phyloP scores from a whole-genome alignment of 352 stramenopile genomes.

The Globisporangium cystogenes region DNA sequence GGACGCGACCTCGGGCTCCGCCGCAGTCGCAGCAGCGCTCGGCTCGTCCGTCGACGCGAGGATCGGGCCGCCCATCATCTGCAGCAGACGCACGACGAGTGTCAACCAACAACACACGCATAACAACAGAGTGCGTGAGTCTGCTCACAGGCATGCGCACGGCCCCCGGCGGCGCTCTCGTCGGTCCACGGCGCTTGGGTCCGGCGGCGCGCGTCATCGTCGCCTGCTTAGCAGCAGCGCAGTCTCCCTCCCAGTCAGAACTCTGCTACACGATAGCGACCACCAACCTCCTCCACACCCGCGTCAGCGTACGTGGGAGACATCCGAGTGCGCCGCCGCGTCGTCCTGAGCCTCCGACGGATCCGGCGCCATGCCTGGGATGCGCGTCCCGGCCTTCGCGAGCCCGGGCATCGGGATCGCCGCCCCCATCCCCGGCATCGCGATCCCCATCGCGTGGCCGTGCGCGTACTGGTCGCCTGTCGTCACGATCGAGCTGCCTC shows the following conservation, averaged over 20 bases:
- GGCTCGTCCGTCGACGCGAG: background rate
- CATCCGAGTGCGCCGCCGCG: conserved; percentile 27
- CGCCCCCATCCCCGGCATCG: conserved; percentile 77
- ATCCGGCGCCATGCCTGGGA: conserved; percentile 53
- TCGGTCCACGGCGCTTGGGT: conserved; percentile 71
- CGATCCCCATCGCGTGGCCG: conserved; percentile 56
- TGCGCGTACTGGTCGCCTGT: conserved; percentile 81
- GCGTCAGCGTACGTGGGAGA: conserved; percentile 49
- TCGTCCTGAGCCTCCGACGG: conserved; percentile 21
- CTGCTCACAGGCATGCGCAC: conserved; percentile 47
- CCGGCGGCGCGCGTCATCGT: conserved; percentile 74
- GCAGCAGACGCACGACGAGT: too few relatives aligned
- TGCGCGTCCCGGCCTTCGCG: conserved; percentile 53
- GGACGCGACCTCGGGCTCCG: background rate
- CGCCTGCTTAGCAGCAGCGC: conserved; percentile 21
- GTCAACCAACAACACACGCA: background rate
- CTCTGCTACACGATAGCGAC: too few relatives aligned
- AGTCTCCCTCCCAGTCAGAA: too few relatives aligned
- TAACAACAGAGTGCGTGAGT: too few relatives aligned
- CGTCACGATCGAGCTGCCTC: conserved; percentile 67
- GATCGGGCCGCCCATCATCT: conserved; percentile 33
- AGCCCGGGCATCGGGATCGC: conserved; percentile 82
- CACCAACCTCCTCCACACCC: too few relatives aligned
- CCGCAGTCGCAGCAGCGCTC: background rate
- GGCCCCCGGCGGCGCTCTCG: conserved; percentile 49